These are phyloP conservation scores for Mycena rosella DNA, from an alignment of 768 basidiomycete genomes.

Conservation along the genomic window DNA sequence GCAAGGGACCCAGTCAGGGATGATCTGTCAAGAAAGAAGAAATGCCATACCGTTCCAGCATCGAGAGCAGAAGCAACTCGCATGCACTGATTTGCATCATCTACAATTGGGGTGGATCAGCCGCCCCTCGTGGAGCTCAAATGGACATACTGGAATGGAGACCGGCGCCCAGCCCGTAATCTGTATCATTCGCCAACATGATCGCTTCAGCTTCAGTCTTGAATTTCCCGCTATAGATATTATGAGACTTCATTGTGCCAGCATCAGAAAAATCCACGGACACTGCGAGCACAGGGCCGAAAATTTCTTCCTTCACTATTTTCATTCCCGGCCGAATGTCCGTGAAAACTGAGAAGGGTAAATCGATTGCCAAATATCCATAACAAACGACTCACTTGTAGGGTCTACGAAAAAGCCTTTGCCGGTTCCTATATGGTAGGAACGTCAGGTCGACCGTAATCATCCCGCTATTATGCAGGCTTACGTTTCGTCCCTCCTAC, in stretches of 20 bases:
- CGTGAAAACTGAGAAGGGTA: slow-evolving; percentile 73
- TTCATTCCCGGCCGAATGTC: slow-evolving; percentile 86
- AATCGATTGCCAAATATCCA: neutral
- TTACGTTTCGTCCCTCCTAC: slow-evolving; percentile 84
- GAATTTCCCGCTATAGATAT: too few relatives aligned
- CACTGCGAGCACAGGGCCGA: too few relatives aligned
- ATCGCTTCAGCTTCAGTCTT: slow-evolving; percentile 91
- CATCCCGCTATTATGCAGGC: neutral
- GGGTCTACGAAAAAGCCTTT: slow-evolving; percentile 94
- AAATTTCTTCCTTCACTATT: slow-evolving; percentile 87
- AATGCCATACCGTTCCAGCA: slow-evolving; percentile 81
- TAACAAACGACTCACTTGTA: slow-evolving; percentile 69
- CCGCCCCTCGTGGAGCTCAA: neutral
- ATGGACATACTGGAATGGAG: slow-evolving; percentile 81
- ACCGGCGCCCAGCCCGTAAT: slow-evolving; percentile 93
- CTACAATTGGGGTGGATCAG: slow-evolving; percentile 49
- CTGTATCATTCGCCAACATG: slow-evolving; percentile 66
- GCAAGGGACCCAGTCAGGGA: slow-evolving; percentile 13
- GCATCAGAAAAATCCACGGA: too few relatives aligned
- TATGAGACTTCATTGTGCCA: too few relatives aligned
- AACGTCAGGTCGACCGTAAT: neutral
- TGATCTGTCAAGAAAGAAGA: slow-evolving; percentile 30
- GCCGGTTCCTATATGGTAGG: slow-evolving; percentile 45
- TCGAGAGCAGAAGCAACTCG: slow-evolving; percentile 88
- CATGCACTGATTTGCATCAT: slow-evolving; percentile 90